phyloP scores from a whole-genome alignment of 768 basidiomycete genomes.

The Kwoniella europaea region DNA sequence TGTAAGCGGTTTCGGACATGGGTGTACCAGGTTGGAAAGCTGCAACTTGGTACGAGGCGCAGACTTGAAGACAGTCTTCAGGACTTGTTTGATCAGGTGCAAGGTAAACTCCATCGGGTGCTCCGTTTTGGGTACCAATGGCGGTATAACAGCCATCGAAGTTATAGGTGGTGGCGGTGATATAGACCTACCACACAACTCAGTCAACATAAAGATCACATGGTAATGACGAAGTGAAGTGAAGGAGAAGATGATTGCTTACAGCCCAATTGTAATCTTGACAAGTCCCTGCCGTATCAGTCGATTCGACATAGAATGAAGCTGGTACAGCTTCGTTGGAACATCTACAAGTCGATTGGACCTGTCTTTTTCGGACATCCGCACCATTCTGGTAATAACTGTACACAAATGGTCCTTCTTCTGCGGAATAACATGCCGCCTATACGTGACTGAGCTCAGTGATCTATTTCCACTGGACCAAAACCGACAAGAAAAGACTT shows the following conservation, averaged over 20 bases:
- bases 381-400: neutral
- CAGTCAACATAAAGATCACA: too few relatives aligned
- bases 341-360: neutral
- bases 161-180: neutral
- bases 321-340: neutral
- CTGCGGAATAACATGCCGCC: neutral
- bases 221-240: too few relatives aligned
- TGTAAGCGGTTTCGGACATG: neutral
- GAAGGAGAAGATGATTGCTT: neutral
- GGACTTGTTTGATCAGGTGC: neutral
- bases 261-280: neutral
- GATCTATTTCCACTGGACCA: too few relatives aligned
- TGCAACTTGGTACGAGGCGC: neutral
- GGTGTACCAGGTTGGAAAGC: neutral
- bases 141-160: slow-evolving; percentile 5
- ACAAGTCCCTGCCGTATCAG: neutral
- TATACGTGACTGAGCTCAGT: neutral
- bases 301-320: slow-evolving; percentile 3
- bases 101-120: neutral
- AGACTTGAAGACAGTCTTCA: neutral
- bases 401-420: neutral
- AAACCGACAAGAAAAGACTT: neutral
- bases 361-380: neutral
- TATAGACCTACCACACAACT: neutral
- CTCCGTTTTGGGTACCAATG: neutral